Conservation (phyloP, 176 grass and related monocot species). For the Aegilops umbellulata region DNA sequence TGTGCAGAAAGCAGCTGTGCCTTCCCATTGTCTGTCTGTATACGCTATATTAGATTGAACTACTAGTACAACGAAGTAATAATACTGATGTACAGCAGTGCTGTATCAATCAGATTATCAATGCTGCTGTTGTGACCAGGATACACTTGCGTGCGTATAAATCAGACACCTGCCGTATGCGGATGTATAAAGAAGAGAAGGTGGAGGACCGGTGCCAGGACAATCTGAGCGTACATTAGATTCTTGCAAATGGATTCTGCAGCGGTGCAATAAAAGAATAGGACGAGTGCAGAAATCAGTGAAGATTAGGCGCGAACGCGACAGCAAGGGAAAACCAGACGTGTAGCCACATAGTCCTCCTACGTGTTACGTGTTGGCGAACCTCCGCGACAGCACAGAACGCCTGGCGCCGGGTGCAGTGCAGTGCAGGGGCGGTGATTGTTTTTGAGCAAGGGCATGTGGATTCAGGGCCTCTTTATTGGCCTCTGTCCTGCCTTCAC, state of each 20-base stretch:
- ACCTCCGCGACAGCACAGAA: background rate
- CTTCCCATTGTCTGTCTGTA: background rate
- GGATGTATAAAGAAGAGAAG: background rate
- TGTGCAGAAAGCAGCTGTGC: background rate
- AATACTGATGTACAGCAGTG: background rate
- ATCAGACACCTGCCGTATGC: background rate
- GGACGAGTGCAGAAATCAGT: background rate
- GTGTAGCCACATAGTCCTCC: background rate
- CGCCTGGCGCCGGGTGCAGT: background rate
- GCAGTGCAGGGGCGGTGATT: background rate
- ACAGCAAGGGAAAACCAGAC: background rate
- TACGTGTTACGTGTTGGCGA: conserved; percentile 14
- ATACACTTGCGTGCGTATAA: background rate
- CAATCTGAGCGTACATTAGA: background rate
- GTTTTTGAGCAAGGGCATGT: conserved; percentile 14
- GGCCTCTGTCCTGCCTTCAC: conserved; percentile 19
- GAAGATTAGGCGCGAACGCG: background rate
- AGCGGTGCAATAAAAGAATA: background rate
- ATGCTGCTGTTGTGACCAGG: background rate
- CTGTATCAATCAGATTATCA: background rate
- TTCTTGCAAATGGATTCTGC: background rate
- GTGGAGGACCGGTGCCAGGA: background rate
- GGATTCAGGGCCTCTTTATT: conserved; percentile 9
- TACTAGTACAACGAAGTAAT: background rate
- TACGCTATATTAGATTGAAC: background rate